A percentile compares a stretch with the other conserved stretches of the same genome.
Conservation (phyloP, 495 filamentous ascomycete species). For the Xylaria acuta region DNA sequence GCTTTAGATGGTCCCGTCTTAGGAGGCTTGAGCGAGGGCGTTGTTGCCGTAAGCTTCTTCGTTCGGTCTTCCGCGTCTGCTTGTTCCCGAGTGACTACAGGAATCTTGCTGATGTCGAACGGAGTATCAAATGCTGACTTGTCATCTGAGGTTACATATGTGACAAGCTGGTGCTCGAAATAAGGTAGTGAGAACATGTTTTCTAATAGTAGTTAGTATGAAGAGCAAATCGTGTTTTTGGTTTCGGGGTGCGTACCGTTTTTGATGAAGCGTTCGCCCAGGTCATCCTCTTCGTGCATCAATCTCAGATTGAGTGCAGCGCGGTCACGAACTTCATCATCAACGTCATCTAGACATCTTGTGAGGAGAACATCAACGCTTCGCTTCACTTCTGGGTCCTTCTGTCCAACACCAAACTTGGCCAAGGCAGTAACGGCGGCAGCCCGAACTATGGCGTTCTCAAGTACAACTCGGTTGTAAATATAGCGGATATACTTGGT, state of each 20-base stretch:
- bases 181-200: slow-evolving; percentile 92
- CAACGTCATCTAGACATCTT: slow-evolving; percentile 92
- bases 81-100: slow-evolving; percentile 95
- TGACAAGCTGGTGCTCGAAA: slow-evolving; percentile 95
- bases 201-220: slow-evolving; percentile 54
- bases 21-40: slow-evolving; percentile 93
- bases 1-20: slow-evolving; percentile 81
- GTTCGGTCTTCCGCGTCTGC: slow-evolving; percentile 96
- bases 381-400: slow-evolving; percentile 94
- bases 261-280: slow-evolving; percentile 84
- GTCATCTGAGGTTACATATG: slow-evolving; percentile 93
- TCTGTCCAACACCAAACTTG: slow-evolving; percentile 97
- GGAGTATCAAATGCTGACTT: slow-evolving; percentile 82
- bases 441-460: slow-evolving; percentile 95
- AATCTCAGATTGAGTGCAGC: slow-evolving; percentile 90
- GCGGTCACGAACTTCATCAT: slow-evolving; percentile 97
- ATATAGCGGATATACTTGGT: slow-evolving; percentile 99
- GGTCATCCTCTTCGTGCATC: slow-evolving; percentile 85
- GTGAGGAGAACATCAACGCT: slow-evolving; percentile 93
- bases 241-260: slow-evolving; percentile 68
- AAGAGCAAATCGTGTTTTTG: slow-evolving; percentile 32
- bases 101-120: slow-evolving; percentile 89
- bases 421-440: slow-evolving; percentile 94
- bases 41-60: slow-evolving; percentile 91
- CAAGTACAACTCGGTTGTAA: slow-evolving; percentile 96